Conservation (phyloP, 148 eudicot species). For the Polygonum maritimum region DNA sequence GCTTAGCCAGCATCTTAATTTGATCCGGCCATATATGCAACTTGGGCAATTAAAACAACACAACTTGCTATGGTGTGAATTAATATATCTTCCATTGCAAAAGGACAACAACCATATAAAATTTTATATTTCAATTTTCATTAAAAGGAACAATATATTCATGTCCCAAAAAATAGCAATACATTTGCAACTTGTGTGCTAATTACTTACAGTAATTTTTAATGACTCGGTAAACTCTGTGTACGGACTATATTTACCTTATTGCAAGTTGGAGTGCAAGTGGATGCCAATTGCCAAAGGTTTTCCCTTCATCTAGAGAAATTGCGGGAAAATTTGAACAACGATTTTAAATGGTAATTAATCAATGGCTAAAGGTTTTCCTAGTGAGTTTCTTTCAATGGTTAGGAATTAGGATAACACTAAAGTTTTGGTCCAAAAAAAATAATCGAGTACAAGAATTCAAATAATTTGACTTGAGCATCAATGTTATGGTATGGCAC, state of each 20-base stretch:
- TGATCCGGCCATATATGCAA: slow-evolving; percentile 2
- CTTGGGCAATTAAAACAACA: background rate
- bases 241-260: background rate
- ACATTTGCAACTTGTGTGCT: background rate
- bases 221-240: background rate
- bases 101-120: background rate
- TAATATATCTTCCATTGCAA: background rate
- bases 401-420: background rate
- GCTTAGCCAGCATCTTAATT: background rate
- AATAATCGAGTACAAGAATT: too few relatives aligned
- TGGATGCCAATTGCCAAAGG: background rate
- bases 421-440: background rate
- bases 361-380: too few relatives aligned
- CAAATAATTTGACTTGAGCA: background rate
- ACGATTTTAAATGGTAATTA: too few relatives aligned
- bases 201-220: background rate
- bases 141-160: background rate
- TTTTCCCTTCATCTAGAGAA: background rate
- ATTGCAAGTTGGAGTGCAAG: slow-evolving; percentile 4
- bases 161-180: background rate
- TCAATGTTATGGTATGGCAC: background rate
- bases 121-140: background rate
- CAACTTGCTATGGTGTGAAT: background rate
- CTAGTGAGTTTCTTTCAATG: background rate
- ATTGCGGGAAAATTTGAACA: background rate